A percentile compares a stretch with the other conserved stretches of the same genome.
These are phyloP conservation scores for Coelomomyces lativittatus DNA, from an alignment of 371 early-diverging fungal species.

Conservation along the genomic window DNA sequence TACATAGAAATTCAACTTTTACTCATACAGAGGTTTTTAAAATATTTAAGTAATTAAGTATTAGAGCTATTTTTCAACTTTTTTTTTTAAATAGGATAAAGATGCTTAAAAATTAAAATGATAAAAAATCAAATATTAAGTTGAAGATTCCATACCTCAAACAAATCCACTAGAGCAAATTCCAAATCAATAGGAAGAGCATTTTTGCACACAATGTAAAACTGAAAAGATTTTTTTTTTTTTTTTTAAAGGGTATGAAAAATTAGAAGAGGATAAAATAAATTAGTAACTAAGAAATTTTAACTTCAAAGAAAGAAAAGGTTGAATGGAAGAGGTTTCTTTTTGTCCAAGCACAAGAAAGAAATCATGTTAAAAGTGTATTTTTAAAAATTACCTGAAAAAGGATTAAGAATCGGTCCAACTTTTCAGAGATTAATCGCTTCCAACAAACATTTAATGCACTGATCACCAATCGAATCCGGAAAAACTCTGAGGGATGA, in stretches of 20 bases:
- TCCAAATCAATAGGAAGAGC: slow-evolving; percentile 71
- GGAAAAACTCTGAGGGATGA: slow-evolving; percentile 74
- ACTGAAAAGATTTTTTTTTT: slow-evolving; percentile 9
- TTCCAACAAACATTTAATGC: slow-evolving; percentile 73
- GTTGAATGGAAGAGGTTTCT: too few relatives aligned
- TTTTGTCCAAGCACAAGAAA: too few relatives aligned
- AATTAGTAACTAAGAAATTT: too few relatives aligned
- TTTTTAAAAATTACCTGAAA: slow-evolving; percentile 35
- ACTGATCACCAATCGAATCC: slow-evolving; percentile 69
- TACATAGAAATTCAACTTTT: too few relatives aligned
- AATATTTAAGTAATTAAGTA: too few relatives aligned
- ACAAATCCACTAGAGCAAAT: slow-evolving; percentile 62
- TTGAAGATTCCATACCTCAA: slow-evolving; percentile 17
- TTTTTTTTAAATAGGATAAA: too few relatives aligned
- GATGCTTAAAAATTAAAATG: background rate
- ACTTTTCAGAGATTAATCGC: slow-evolving; percentile 52
- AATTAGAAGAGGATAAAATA: slow-evolving; percentile 5
- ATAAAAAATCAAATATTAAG: background rate
- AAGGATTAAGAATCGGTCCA: slow-evolving; percentile 54
- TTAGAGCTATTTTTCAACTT: too few relatives aligned
- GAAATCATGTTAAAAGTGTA: background rate
- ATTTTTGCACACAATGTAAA: slow-evolving; percentile 66
- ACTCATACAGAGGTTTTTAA: too few relatives aligned
- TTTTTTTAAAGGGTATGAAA: background rate
- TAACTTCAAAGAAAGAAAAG: too few relatives aligned